These are phyloP conservation scores for Brassica incana DNA, from an alignment of 345 rosid species.

Conservation along the genomic window DNA sequence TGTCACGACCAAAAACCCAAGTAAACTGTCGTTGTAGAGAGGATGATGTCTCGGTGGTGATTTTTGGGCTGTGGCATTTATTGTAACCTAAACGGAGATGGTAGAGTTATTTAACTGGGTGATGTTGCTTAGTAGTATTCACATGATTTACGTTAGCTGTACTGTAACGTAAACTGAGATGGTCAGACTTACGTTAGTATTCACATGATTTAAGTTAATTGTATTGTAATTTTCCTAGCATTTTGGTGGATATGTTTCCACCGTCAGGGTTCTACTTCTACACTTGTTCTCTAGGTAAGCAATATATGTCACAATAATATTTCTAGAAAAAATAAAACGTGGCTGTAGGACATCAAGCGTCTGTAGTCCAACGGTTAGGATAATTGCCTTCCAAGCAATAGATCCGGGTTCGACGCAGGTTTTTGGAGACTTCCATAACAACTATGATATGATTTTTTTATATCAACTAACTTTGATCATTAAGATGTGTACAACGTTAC, in stretches of 20 bases:
- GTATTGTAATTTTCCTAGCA: neutral
- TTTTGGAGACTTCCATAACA: neutral
- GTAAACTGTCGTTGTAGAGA: slow-evolving; percentile 17
- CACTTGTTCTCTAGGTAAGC: too few relatives aligned
- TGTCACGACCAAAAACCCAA: slow-evolving; percentile 33
- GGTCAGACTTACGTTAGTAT: neutral
- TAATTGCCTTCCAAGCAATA: slow-evolving; percentile 89
- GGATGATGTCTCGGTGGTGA: neutral
- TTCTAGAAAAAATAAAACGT: too few relatives aligned
- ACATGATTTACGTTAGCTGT: neutral
- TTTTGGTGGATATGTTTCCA: neutral
- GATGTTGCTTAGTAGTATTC: slow-evolving; percentile 10
- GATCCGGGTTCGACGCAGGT: slow-evolving; percentile 68
- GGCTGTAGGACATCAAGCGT: slow-evolving; percentile 29
- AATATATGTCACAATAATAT: too few relatives aligned
- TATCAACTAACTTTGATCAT: neutral
- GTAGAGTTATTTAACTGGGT: slow-evolving; percentile 1
- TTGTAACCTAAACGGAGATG: slow-evolving; percentile 9
- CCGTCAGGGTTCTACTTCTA: neutral
- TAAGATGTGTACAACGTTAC: neutral
- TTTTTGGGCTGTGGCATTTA: neutral
- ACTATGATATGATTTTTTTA: too few relatives aligned
- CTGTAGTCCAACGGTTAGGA: slow-evolving; percentile 96
- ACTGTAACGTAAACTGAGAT: slow-evolving; percentile 11
- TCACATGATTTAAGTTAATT: neutral